Evolutionary conservation across 1,284 basidiomycete species (phyloP), one percentile per base, ranked within the genome.

Genomic region (Naganishia sp.): DNA sequence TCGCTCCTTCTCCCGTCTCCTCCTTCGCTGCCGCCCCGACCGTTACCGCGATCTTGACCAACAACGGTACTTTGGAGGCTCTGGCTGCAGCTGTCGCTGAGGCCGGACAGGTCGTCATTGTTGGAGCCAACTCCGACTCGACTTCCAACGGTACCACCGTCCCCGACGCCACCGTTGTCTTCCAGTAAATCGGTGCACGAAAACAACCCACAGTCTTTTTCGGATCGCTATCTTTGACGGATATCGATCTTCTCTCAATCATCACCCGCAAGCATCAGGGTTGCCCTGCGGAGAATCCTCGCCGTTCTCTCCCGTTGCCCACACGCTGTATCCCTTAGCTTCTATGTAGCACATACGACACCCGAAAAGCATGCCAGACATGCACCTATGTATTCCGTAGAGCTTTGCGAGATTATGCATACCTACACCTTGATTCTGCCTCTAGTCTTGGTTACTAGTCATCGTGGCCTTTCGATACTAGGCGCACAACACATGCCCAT

Each of bases 351-450:
- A 50, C 57, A 50, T 45, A 45, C 21, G 13, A 21, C 48, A 23
- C 28, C n/a, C 21, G 3, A 61, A 61, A 50, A 61, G 57, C 57
- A 61, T 61, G 57, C 48, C 25, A 25, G 57, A 50, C 57, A 61
- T 61, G 57, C 57, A 23, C 21, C 39, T 44, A 59, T 61, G 57
- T 61, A 61, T 61, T 36, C 25, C 48, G 48, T 61, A 61, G 57
- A 61, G 33, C 57, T 61, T 50, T 61, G 57, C 46, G 57, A 50
- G 43, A 61, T 36, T 43, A 61, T 61, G 36, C 57, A 50, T 39
- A 42, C 43, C 43, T 45, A 23, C 18, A 23, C 13, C 21, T 55
- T 55, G 23, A 9, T 13, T 18, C 39, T 23, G 2, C 11, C 21
- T 49, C 36, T 10, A 5, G 28, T 5, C 5, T 5, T 28, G 28